Evolutionary conservation across 495 filamentous ascomycete species (phyloP).

Genomic region (Pseudoneurospora amorphoporcata): DNA sequence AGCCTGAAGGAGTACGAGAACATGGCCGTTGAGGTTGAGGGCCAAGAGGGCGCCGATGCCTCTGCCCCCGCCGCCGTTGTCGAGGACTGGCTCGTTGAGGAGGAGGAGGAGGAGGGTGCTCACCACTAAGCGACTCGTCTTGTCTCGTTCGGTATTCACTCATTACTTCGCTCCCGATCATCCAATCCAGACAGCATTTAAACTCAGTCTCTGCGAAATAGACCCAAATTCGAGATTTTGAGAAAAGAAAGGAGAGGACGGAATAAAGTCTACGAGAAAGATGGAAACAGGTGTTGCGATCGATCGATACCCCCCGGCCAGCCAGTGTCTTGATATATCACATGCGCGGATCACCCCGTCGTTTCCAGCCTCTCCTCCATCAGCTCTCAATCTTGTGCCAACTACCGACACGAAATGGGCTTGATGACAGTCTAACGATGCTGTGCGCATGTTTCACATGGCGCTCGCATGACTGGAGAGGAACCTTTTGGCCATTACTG

Average conservation of each 20-base stretch:
- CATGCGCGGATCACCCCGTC: background rate
- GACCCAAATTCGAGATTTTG: background rate
- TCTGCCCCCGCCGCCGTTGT: slow-evolving; percentile 25
- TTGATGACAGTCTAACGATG: background rate
- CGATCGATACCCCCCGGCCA: background rate
- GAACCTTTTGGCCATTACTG: background rate
- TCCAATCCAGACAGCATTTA: background rate
- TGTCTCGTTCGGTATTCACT: background rate
- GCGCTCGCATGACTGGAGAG: background rate
- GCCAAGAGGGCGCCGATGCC: slow-evolving; percentile 46
- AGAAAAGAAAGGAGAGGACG: background rate
- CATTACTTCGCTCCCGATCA: background rate
- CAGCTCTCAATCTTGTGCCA: background rate
- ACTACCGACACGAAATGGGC: background rate
- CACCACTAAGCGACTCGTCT: slow-evolving; percentile 4
- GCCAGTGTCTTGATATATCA: background rate
- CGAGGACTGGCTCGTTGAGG: slow-evolving; percentile 40
- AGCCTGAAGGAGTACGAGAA: slow-evolving; percentile 88
- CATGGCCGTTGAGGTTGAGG: slow-evolving; percentile 90
- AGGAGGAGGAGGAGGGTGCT: slow-evolving; percentile 35
- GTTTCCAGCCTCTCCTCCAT: background rate
- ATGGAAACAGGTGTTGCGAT: background rate
- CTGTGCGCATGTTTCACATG: background rate
- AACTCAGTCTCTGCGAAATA: background rate
- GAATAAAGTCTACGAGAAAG: background rate